Base-by-base conservation (phyloP, 75 land plant species). In the Pinus taeda region DNA sequence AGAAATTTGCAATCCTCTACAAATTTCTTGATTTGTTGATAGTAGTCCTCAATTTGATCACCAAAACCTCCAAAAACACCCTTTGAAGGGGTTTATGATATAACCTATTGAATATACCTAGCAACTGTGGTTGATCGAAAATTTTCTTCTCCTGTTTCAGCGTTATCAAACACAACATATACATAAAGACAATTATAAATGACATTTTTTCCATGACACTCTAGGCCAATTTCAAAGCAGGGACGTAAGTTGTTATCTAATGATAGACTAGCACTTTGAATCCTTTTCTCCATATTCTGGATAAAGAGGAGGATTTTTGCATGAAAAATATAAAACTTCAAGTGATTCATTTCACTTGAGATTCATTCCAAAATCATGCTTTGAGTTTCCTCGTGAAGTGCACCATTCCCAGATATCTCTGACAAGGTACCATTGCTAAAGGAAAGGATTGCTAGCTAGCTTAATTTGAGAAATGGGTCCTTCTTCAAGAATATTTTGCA, bases 131-230 rank as follows among this genome's bases (percentile, higher is more conserved):
- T 89, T 42, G 82, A 76, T n/a, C 98, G 87, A 75, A 97, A 95
- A 60, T 88, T 88, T 77, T 93, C 99, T 79, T 97, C 99, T 36
- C 98, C 98, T 69, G 84, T 90, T 18, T 74, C 49, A 21, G 90
- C 91, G 75, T 95, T 90, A 78, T 97, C 96, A 81, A 97, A 86
- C 36, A 98, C 99, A 65, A 98, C 98, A 92, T 91, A 97, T 80
- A 96, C 98, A 77, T 96, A 94, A 29, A 97, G 88, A 75, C 99
- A 97, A 70, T 94, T 94, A 80, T 86, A 90, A 74, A 97, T 90
- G 66, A 92, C 90, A 77, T 76, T 89, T 75, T 77, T 90, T 83
- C 93, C 93, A 14, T 82, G 84, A 74, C 90, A 85, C 63, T 91
- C 87, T 59, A 97, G 79, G 22, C 88, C 98, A 81, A 84, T 85